Conservation (phyloP, 352 stramenopile species). For the Globisporangium iwayamae region DNA sequence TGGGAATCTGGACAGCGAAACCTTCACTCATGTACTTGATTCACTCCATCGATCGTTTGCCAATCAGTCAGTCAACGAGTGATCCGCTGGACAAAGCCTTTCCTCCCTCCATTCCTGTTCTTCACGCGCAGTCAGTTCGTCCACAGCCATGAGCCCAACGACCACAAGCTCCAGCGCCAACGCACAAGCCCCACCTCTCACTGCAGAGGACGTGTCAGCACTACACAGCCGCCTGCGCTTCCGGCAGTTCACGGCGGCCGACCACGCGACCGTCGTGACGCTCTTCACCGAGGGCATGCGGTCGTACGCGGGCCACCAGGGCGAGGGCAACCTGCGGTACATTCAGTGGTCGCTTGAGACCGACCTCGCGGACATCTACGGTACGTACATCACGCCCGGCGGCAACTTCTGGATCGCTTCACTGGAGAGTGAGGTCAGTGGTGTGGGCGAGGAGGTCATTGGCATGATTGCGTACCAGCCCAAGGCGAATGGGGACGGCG, state of each 20-base stretch:
- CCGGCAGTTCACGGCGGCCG: constrained; percentile 18
- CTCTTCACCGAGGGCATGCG: constrained; percentile 16
- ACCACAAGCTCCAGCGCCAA: not conserved
- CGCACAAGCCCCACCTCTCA: not conserved
- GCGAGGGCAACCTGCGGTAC: constrained; percentile 20
- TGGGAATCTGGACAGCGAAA: not conserved
- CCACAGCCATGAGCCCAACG: not conserved
- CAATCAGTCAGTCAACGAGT: not conserved
- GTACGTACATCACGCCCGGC: constrained; percentile 25
- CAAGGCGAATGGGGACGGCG: constrained; percentile 18
- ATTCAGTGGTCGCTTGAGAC: constrained; percentile 21
- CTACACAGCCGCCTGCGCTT: constrained; percentile 13
- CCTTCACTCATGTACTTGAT: constrained; percentile 1
- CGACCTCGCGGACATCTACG: constrained; percentile 31
- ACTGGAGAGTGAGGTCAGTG: not conserved
- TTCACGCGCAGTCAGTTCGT: not conserved
- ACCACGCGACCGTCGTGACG: constrained; percentile 21
- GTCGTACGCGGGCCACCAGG: constrained; percentile 4
- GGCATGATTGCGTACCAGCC: constrained; percentile 19
- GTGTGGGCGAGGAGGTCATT: constrained; percentile 8
- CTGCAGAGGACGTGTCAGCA: not conserved
- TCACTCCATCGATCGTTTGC: not conserved
- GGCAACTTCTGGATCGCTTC: constrained; percentile 46
- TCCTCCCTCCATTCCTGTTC: not conserved
- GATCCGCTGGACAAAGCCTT: not conserved